Conservation (phyloP, 2,329 filamentous ascomycete genomes). For the Aspergillus costaricaensis region DNA sequence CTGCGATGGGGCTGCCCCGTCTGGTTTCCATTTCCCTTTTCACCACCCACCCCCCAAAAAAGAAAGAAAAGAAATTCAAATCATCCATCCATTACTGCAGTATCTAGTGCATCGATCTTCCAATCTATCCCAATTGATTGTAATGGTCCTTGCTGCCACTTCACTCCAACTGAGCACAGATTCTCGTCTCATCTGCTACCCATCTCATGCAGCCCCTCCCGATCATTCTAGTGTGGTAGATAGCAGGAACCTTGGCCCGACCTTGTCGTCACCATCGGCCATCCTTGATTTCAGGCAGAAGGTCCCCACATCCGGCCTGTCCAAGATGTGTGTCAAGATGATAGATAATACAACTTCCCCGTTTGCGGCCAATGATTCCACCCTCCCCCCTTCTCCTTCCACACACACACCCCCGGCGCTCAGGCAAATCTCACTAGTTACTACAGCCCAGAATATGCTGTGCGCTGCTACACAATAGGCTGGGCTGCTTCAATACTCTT, state of each 20-base stretch:
- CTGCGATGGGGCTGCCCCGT: background rate
- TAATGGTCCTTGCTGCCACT: background rate
- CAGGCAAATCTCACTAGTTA: background rate
- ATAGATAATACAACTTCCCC: slow-evolving; percentile 3
- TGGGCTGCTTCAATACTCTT: background rate
- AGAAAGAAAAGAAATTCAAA: too few relatives aligned
- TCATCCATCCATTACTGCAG: background rate
- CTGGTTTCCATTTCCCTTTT: too few relatives aligned
- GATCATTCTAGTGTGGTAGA: background rate
- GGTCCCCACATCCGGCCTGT: slow-evolving; percentile 6
- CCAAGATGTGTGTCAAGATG: background rate
- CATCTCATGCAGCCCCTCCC: background rate
- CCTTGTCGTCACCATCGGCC: background rate
- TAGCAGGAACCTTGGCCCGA: background rate
- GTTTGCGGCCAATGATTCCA: slow-evolving; percentile 14
- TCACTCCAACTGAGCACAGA: background rate
- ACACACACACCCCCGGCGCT: slow-evolving; percentile 1
- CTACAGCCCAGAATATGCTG: slow-evolving; percentile 1
- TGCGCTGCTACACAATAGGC: slow-evolving; percentile 5
- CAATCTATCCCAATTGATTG: background rate
- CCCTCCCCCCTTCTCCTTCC: too few relatives aligned
- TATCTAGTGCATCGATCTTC: background rate
- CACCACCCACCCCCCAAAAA: too few relatives aligned
- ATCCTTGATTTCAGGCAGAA: slow-evolving; percentile 16
- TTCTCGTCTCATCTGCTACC: background rate